Percentiles rank a stretch among this genome's conserved stretches.
These are phyloP conservation scores for Diaporthe humulicola DNA, from an alignment of 2,329 filamentous ascomycete genomes.

Conservation along the genomic window DNA sequence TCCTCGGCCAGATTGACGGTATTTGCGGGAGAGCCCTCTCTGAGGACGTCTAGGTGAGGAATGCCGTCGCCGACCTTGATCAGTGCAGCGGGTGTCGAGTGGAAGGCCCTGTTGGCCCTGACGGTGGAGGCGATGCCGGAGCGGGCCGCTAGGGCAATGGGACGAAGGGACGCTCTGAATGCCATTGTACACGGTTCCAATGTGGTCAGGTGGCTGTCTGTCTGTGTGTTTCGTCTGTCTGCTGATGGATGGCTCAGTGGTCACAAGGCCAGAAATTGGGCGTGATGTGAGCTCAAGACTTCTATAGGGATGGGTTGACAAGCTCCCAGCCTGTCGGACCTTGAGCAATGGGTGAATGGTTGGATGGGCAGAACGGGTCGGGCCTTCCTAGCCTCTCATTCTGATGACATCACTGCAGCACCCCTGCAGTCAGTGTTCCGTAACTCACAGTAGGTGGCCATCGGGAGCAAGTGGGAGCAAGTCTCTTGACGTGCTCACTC, in stretches of 20 bases:
- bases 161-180: constrained; percentile 37
- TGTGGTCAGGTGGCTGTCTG: background rate
- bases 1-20: constrained; percentile 89
- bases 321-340: background rate
- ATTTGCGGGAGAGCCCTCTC: constrained; percentile 89
- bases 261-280: background rate
- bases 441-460: background rate
- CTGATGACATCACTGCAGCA: constrained; percentile 30
- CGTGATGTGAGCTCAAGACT: constrained; percentile 4
- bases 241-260: background rate
- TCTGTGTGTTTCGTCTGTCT: background rate
- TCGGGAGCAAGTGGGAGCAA: no score
- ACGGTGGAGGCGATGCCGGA: constrained; percentile 32
- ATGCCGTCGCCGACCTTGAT: constrained; percentile 86
- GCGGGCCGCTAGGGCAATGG: constrained; percentile 33
- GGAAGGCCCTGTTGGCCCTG: constrained; percentile 62
- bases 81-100: constrained; percentile 70
- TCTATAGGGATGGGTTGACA: background rate
- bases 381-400: constrained; percentile 27
- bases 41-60: constrained; percentile 81
- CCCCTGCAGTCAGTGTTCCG: constrained; percentile 8
- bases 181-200: constrained; percentile 29
- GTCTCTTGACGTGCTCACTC: background rate
- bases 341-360: background rate
- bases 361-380: constrained; percentile 29